A percentile compares a stretch with the other conserved stretches of the same genome.
Evolutionary conservation across 805 yeast genomes (phyloP).

Genomic region (Saturnispora serradocipensis): DNA sequence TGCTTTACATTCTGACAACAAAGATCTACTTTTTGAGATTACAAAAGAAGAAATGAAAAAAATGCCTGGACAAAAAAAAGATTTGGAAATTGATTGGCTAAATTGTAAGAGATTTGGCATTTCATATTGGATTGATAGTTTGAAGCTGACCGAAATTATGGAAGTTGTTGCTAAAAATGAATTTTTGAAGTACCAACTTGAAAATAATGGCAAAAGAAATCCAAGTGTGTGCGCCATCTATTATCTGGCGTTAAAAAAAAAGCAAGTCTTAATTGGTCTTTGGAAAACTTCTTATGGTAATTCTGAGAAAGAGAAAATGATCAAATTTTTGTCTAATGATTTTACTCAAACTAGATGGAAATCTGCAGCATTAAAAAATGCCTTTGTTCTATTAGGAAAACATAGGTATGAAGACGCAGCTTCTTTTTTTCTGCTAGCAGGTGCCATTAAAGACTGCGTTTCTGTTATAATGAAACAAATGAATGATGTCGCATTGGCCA

Average conservation of each 20-base stretch:
- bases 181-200: slow-evolving; percentile 35
- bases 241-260: slow-evolving; percentile 71
- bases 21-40: slow-evolving; percentile 50
- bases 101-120: slow-evolving; percentile 52
- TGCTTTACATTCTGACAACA: slow-evolving; percentile 80
- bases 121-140: slow-evolving; percentile 56
- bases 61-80: slow-evolving; percentile 1
- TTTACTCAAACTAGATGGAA: slow-evolving; percentile 71
- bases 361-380: slow-evolving; percentile 85
- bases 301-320: slow-evolving; percentile 74
- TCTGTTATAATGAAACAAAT: slow-evolving; percentile 62
- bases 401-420: slow-evolving; percentile 87
- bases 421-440: slow-evolving; percentile 74
- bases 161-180: slow-evolving; percentile 69
- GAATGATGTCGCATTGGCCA: slow-evolving; percentile 62
- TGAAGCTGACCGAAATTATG: slow-evolving; percentile 39
- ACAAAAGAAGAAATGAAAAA: slow-evolving; percentile 34
- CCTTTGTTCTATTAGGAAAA: slow-evolving; percentile 80
- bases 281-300: slow-evolving; percentile 76
- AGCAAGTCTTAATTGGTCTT: slow-evolving; percentile 63
- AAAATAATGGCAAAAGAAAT: slow-evolving; percentile 42
- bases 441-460: slow-evolving; percentile 65
- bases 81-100: slow-evolving; percentile 47
- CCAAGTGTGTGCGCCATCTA: slow-evolving; percentile 69
- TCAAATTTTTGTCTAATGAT: slow-evolving; percentile 68